phyloP scores from a whole-genome alignment of 148 eudicot species.

The Amaranthus hypochondriacus region DNA sequence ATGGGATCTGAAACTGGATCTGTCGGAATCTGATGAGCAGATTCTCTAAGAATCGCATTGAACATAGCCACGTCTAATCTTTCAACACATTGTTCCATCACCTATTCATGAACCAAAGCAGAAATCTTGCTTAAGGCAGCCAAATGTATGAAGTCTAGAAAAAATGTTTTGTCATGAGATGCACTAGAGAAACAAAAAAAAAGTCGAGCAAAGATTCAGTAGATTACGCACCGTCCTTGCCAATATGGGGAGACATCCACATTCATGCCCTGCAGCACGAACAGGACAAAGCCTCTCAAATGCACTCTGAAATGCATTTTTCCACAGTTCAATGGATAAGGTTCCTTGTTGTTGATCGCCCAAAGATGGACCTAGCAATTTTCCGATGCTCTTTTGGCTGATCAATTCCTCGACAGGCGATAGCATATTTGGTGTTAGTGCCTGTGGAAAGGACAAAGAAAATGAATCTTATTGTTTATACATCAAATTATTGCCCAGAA shows the following conservation, averaged over 20 bases:
- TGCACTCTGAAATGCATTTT: constrained; percentile 70
- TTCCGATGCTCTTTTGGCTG: constrained; percentile 37
- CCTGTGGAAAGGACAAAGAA: constrained; percentile 37
- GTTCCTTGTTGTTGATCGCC: constrained; percentile 72
- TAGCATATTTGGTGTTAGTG: constrained; percentile 80
- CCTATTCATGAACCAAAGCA: constrained; percentile 36
- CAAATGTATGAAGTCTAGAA: background rate
- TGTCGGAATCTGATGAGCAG: constrained; percentile 79
- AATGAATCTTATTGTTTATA: background rate
- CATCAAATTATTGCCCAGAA: background rate
- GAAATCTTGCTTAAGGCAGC: constrained; percentile 4
- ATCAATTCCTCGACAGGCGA: constrained; percentile 50
- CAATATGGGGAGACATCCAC: constrained; percentile 87
- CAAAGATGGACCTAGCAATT: constrained; percentile 51
- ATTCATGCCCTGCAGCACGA: constrained; percentile 77
- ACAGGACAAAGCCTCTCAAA: constrained; percentile 82
- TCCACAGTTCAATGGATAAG: constrained; percentile 71
- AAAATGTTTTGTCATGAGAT: background rate
- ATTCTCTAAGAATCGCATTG: constrained; percentile 90
- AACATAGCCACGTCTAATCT: constrained; percentile 96
- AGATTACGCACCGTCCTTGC: constrained; percentile 59
- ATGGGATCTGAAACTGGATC: constrained; percentile 96
- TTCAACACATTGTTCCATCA: constrained; percentile 76
- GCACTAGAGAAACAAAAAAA: background rate
- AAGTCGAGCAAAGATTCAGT: background rate